phyloP scores from a whole-genome alignment of 169 alveolate genomes.

The Cryptosporidium meleagridis region DNA sequence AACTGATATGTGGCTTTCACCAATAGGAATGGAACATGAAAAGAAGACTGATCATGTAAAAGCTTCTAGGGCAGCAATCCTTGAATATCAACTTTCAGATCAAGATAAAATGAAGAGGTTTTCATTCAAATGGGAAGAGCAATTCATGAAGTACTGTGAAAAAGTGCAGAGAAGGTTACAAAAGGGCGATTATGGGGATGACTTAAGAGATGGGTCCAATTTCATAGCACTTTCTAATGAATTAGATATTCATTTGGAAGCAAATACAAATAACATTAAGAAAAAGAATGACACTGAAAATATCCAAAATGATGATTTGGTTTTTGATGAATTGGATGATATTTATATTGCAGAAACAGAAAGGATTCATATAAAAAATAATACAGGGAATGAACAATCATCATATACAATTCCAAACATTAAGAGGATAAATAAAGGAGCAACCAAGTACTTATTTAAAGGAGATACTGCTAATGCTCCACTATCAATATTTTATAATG shows the following conservation, averaged over 20 bases:
- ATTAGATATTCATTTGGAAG: not conserved
- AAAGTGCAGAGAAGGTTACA: slow-evolving; percentile 38
- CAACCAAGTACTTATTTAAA: slow-evolving; percentile 45
- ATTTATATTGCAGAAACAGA: not conserved
- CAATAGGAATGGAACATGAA: slow-evolving; percentile 68
- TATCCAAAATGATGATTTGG: not conserved
- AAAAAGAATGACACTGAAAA: not conserved
- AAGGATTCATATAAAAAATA: not conserved
- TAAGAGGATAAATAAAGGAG: slow-evolving; percentile 45
- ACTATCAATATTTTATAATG: slow-evolving; percentile 37
- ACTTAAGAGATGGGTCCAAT: slow-evolving; percentile 43
- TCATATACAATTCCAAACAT: slow-evolving; percentile 25
- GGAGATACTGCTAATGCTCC: slow-evolving; percentile 56
- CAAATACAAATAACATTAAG: not conserved
- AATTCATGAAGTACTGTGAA: slow-evolving; percentile 59
- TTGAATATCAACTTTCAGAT: slow-evolving; percentile 66
- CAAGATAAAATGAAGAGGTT: slow-evolving; percentile 62
- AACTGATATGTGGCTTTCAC: slow-evolving; percentile 75
- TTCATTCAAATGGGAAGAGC: slow-evolving; percentile 62
- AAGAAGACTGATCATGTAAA: slow-evolving; percentile 41
- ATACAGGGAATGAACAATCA: not conserved
- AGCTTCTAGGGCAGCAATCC: slow-evolving; percentile 66
- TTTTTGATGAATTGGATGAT: slow-evolving; percentile 13
- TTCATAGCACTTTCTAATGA: slow-evolving; percentile 16
- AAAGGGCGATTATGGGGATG: slow-evolving; percentile 51